A percentile compares a stretch with the other conserved stretches of the same genome.
Evolutionary conservation across 441 rosid genomes (phyloP).

Genomic region (Aquilaria agallochum): DNA sequence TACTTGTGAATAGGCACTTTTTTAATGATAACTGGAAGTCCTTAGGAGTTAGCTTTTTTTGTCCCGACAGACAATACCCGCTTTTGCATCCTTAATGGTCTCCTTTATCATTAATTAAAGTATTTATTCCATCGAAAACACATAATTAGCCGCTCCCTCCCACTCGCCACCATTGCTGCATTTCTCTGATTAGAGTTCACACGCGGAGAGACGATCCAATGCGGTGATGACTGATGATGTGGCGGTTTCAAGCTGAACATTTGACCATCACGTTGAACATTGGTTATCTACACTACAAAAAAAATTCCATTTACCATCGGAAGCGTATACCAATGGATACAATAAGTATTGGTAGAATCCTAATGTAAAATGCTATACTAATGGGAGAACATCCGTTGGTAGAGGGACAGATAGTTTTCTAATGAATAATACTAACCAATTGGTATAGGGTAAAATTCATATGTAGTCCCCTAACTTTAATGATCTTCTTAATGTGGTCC

Average conservation of each 20-base stretch:
- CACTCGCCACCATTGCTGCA: neutral
- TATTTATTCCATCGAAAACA: neutral
- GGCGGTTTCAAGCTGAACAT: slow-evolving; percentile 17
- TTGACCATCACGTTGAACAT: slow-evolving; percentile 6
- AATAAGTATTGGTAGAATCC: too few species aligned
- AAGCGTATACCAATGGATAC: too few species aligned
- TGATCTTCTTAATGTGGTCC: too few species aligned
- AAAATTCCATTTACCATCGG: too few species aligned
- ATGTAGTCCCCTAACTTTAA: too few species aligned
- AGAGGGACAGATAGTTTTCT: too few species aligned
- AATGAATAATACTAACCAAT: too few species aligned
- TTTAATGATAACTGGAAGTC: neutral
- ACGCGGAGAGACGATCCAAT: slow-evolving; percentile 14
- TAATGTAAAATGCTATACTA: too few species aligned
- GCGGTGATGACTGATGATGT: slow-evolving; percentile 21
- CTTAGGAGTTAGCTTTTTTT: slow-evolving; percentile 4
- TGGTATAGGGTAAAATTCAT: too few species aligned
- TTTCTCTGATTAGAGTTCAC: slow-evolving; percentile 19
- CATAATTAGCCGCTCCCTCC: slow-evolving; percentile 4
- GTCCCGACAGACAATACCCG: slow-evolving; percentile 5
- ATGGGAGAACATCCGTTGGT: too few species aligned
- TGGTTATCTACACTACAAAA: slow-evolving; percentile 8
- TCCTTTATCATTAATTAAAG: neutral
- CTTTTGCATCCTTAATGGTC: neutral
- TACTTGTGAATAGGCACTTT: neutral